Evolutionary conservation across 768 basidiomycete species (phyloP), one percentile per base, ranked within the genome.

Genomic region (Tephrocybe sp.): DNA sequence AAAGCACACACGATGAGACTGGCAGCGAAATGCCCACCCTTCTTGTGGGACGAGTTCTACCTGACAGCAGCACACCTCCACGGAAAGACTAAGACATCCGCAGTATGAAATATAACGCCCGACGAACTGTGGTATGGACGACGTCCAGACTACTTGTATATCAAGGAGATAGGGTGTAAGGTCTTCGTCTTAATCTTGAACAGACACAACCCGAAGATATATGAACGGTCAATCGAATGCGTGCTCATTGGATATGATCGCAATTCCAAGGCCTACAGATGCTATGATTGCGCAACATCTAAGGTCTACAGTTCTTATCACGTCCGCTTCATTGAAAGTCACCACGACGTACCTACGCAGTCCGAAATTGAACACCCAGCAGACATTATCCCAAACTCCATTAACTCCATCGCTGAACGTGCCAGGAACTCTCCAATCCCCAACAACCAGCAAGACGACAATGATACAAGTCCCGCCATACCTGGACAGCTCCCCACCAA

Each of bases 161-260:
- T 73, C 9, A 55, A 59, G 0, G 62, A 67, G 14, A 71, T 70
- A 15, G 69, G 74, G 3, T 72, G 68, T 43, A 28, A 47, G 8
- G 68, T 66, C 9, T 72, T 68, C 45, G 68, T 68, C 28, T 64
- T 67, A n/a, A 60, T 69, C 8, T 66, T 62, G 30, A 66, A 71
- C 42, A 55, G 64, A 14, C 63, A 69, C 39, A 60, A 66, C 23
- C 60, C 62, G 1, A 65, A 66, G 26, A 57, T 67, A 28, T 62
- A 45, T 37, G 57, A 54, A 10, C 50, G 51, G 1, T 61, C 61
- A 1, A 36, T 63, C 18, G 66, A 71, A 57, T 75, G 75, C 48
- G 50, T 70, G 1, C 70, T 73, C 26, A 62, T 76, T 43, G 70
- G 73, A 1, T 77, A 74, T 49, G 57, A 63, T 1, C 33, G 49